These are phyloP conservation scores for Trematosphaeria pertusa DNA, from an alignment of 2,329 filamentous ascomycete species.

Conservation along the genomic window DNA sequence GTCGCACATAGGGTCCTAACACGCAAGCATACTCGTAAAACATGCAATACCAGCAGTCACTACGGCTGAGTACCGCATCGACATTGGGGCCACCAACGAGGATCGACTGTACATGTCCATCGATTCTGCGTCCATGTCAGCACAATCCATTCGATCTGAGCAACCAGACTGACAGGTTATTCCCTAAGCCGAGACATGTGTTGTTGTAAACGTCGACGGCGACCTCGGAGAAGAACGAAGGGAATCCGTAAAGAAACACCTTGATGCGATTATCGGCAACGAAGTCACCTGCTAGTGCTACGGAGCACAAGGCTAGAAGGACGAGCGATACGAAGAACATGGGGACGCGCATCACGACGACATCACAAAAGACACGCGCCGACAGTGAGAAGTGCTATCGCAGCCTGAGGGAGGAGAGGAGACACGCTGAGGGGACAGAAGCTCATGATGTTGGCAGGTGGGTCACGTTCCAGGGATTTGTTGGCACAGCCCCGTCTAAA, in stretches of 20 bases:
- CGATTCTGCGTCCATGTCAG: slow-evolving; percentile 29
- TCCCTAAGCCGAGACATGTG: slow-evolving; percentile 38
- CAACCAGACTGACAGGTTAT: slow-evolving; percentile 36
- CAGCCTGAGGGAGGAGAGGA: neutral
- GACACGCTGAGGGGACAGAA: neutral
- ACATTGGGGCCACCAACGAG: slow-evolving; percentile 42
- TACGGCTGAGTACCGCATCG: slow-evolving; percentile 26
- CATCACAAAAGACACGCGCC: neutral
- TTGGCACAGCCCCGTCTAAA: slow-evolving; percentile 4
- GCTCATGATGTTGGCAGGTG: neutral
- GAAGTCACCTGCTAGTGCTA: slow-evolving; percentile 12
- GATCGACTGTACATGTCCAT: slow-evolving; percentile 40
- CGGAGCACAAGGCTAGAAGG: neutral
- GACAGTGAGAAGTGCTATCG: neutral
- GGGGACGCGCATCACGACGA: neutral
- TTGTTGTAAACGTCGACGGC: slow-evolving; percentile 39
- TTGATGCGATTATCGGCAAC: slow-evolving; percentile 37
- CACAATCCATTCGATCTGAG: neutral
- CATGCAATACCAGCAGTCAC: slow-evolving; percentile 43
- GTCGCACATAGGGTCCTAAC: neutral
- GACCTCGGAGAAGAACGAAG: slow-evolving; percentile 41
- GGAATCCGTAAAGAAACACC: slow-evolving; percentile 42
- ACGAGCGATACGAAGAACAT: neutral
- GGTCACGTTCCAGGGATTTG: neutral
- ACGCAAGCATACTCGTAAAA: slow-evolving; percentile 41